Evolutionary conservation across 108 stramenopile genomes (phyloP).

Genomic region (Nitzschia putrida): DNA sequence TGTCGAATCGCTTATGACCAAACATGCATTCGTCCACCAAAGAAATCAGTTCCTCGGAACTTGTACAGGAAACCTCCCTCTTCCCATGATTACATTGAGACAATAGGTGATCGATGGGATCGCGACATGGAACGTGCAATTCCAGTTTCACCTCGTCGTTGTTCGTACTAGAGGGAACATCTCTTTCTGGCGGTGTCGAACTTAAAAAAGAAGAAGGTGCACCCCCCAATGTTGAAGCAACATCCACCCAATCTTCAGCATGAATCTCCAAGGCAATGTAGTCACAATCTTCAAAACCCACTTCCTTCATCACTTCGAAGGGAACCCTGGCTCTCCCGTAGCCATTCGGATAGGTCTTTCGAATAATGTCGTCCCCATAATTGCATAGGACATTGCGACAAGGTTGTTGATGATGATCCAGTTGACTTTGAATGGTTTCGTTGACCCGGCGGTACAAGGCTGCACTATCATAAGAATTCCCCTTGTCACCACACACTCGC

Average conservation of each 20-base stretch:
- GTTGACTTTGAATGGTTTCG: not conserved
- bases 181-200: too few species aligned
- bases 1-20: not conserved
- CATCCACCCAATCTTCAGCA: not conserved
- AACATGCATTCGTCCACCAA: not conserved
- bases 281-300: constrained; percentile 50
- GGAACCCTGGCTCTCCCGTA: constrained; percentile 29
- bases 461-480: constrained; percentile 35
- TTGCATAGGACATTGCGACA: not conserved
- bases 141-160: constrained; percentile 13
- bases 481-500: constrained; percentile 49
- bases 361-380: not conserved
- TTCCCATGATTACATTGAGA: constrained; percentile 34
- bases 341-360: not conserved
- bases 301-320: constrained; percentile 15
- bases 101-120: constrained; percentile 45
- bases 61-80: constrained; percentile 16
- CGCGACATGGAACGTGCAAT: constrained; percentile 52
- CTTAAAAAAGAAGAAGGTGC: not conserved
- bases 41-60: not conserved
- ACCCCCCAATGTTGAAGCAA: not conserved
- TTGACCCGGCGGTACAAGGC: constrained; percentile 26
- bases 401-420: not conserved
- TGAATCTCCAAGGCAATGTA: constrained; percentile 33
- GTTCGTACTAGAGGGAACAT: too few species aligned